A percentile compares a stretch with the other conserved stretches of the same genome.
Conservation (phyloP, 139 green algal genomes). For the Chlamydomonas sphaeroides region DNA sequence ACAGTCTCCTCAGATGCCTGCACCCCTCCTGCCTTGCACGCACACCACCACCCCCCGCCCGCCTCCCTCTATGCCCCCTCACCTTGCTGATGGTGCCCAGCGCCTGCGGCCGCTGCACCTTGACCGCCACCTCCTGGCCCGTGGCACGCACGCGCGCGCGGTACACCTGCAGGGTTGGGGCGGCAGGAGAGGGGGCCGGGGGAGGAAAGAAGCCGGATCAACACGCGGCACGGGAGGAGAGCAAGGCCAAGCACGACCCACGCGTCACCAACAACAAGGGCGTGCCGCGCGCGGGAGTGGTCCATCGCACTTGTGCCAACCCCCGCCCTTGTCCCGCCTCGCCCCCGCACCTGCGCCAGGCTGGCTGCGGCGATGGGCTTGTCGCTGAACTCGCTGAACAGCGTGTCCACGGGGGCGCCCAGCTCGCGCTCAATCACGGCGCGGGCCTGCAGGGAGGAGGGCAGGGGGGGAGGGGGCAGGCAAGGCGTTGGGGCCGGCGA, state of each 20-base stretch:
- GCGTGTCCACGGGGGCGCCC: slow-evolving; percentile 68
- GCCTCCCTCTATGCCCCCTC: no score
- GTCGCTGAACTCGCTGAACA: slow-evolving; percentile 87
- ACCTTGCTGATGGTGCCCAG: slow-evolving; percentile 84
- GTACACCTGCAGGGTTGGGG: slow-evolving; percentile 93
- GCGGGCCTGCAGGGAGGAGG: slow-evolving; percentile 49
- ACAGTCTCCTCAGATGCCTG: no score
- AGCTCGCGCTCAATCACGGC: slow-evolving; percentile 83
- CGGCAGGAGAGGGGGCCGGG: background rate
- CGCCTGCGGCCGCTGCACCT: slow-evolving; percentile 92
- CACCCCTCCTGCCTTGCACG: background rate
- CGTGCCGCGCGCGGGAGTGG: no score
- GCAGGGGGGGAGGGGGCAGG: background rate
- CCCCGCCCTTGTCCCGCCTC: background rate
- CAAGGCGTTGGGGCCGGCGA: no score
- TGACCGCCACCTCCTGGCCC: slow-evolving; percentile 91
- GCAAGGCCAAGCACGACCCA: no score
- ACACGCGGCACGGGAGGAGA: no score
- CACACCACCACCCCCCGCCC: no score
- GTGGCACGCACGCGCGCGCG: slow-evolving; percentile 73
- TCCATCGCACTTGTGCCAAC: no score
- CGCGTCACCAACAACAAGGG: no score
- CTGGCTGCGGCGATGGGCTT: slow-evolving; percentile 89
- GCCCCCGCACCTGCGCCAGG: slow-evolving; percentile 84
- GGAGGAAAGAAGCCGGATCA: no score